These are phyloP conservation scores for Dipodascus albidus DNA, from an alignment of 805 yeast species.

Conservation along the genomic window DNA sequence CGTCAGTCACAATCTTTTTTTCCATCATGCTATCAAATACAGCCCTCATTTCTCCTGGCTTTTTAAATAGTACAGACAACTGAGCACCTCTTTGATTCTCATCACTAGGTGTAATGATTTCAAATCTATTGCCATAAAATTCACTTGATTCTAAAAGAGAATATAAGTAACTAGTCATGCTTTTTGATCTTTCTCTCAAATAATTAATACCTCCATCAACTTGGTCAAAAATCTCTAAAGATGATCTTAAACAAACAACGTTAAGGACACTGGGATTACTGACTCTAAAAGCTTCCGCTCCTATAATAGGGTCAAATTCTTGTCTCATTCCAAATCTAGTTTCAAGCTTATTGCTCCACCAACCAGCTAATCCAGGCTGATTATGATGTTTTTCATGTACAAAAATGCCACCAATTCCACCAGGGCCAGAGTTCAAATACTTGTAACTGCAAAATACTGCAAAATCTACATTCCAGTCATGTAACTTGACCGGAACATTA, in stretches of 20 bases:
- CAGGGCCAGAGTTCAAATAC: conserved; percentile 87
- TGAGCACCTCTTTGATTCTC: conserved; percentile 65
- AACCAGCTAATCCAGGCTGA: conserved; percentile 63
- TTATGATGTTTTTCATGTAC: conserved; percentile 43
- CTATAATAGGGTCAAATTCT: conserved; percentile 64
- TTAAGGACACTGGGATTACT: conserved; percentile 86
- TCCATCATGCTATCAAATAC: conserved; percentile 39
- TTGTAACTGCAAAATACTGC: conserved; percentile 94
- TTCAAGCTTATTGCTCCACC: conserved; percentile 85
- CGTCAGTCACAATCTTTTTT: conserved; percentile 70
- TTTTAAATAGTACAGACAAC: conserved; percentile 55
- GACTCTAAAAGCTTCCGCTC: conserved; percentile 82
- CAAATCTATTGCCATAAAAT: conserved; percentile 41
- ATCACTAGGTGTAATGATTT: conserved; percentile 63
- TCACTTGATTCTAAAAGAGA: conserved; percentile 34
- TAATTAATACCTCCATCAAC: conserved; percentile 50
- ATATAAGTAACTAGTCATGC: conserved; percentile 48
- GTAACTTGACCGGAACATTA: conserved; percentile 63
- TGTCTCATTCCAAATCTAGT: conserved; percentile 74
- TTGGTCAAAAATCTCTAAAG: conserved; percentile 46
- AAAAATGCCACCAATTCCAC: conserved; percentile 80
- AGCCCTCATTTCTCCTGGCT: conserved; percentile 46
- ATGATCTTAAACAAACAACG: conserved; percentile 58
- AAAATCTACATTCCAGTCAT: conserved; percentile 86
- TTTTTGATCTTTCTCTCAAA: conserved; percentile 44